phyloP scores from a whole-genome alignment of 176 grass and related monocot species.

The Aegilops speltoides region DNA sequence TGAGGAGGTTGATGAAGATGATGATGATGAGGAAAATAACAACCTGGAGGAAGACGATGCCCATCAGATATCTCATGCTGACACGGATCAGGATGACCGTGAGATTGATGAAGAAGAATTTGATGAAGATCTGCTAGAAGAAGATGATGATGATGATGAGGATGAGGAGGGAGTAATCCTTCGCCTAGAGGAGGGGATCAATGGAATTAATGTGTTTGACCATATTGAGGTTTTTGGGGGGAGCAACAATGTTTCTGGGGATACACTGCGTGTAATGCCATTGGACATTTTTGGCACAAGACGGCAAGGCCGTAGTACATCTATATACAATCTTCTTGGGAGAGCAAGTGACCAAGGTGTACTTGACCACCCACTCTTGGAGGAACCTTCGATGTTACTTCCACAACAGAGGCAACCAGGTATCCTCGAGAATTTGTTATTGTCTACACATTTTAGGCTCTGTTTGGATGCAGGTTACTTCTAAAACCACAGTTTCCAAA shows the following conservation, averaged over 20 bases:
- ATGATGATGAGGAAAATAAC: slow-evolving; percentile 78
- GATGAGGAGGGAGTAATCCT: slow-evolving; percentile 97
- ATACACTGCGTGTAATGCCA: slow-evolving; percentile 93
- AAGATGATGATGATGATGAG: slow-evolving; percentile 92
- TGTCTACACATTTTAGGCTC: background rate
- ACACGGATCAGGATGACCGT: slow-evolving; percentile 94
- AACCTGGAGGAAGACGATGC: slow-evolving; percentile 88
- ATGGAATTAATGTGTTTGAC: slow-evolving; percentile 99
- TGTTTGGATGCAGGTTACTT: background rate
- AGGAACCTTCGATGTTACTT: slow-evolving; percentile 73
- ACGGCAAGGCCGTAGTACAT: slow-evolving; percentile 86
- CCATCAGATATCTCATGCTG: slow-evolving; percentile 85
- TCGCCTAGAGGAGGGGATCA: slow-evolving; percentile 92
- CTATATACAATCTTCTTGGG: slow-evolving; percentile 96
- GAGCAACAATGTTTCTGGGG: slow-evolving; percentile 61
- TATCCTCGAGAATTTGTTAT: slow-evolving; percentile 20
- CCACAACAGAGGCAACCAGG: slow-evolving; percentile 83
- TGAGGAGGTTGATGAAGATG: slow-evolving; percentile 80
- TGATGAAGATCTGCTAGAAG: slow-evolving; percentile 94
- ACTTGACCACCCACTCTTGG: slow-evolving; percentile 86
- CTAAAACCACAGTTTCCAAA: no score
- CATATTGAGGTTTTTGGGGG: slow-evolving; percentile 94
- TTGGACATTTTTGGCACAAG: slow-evolving; percentile 97
- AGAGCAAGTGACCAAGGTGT: slow-evolving; percentile 69
- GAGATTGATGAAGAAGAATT: slow-evolving; percentile 99